Percentiles rank a stretch among this genome's conserved stretches.
These are phyloP conservation scores for Talaromyces sp. DNA, from an alignment of 2,329 filamentous ascomycete genomes.

Conservation along the genomic window DNA sequence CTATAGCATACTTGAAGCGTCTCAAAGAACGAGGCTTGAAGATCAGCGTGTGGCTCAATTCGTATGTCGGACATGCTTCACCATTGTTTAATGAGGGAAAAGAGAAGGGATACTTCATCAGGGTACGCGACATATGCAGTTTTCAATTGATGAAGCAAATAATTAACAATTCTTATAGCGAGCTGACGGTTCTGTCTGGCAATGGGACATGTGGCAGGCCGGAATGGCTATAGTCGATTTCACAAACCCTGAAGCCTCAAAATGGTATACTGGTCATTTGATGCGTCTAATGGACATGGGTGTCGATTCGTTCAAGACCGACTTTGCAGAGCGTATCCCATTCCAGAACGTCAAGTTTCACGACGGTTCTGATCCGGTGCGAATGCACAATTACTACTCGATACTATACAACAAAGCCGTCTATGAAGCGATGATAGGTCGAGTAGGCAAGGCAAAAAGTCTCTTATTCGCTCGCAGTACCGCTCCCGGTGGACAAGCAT, in stretches of 20 bases:
- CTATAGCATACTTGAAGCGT: slow-evolving; percentile 60
- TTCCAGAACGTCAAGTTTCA: slow-evolving; percentile 63
- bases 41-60: slow-evolving; percentile 74
- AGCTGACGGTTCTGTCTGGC: slow-evolving; percentile 67
- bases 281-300: slow-evolving; percentile 64
- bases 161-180: slow-evolving; percentile 37
- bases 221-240: slow-evolving; percentile 74
- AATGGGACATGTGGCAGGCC: slow-evolving; percentile 75
- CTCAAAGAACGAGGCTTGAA: slow-evolving; percentile 64
- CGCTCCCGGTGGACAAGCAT: slow-evolving; percentile 65
- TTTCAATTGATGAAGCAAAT: neutral
- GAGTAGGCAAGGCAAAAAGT: slow-evolving; percentile 51
- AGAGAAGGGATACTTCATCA: slow-evolving; percentile 65
- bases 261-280: slow-evolving; percentile 63
- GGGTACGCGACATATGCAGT: slow-evolving; percentile 30
- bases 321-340: slow-evolving; percentile 71
- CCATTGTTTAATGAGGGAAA: slow-evolving; percentile 61
- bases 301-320: slow-evolving; percentile 70
- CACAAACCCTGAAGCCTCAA: slow-evolving; percentile 65
- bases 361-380: slow-evolving; percentile 58
- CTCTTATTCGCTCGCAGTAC: slow-evolving; percentile 67
- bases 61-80: slow-evolving; percentile 68
- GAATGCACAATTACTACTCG: slow-evolving; percentile 77
- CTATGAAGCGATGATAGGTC: slow-evolving; percentile 61
- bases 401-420: slow-evolving; percentile 69